Evolutionary conservation across 805 yeast genomes (phyloP).

Genomic region (Debaryomyces prosopidis): DNA sequence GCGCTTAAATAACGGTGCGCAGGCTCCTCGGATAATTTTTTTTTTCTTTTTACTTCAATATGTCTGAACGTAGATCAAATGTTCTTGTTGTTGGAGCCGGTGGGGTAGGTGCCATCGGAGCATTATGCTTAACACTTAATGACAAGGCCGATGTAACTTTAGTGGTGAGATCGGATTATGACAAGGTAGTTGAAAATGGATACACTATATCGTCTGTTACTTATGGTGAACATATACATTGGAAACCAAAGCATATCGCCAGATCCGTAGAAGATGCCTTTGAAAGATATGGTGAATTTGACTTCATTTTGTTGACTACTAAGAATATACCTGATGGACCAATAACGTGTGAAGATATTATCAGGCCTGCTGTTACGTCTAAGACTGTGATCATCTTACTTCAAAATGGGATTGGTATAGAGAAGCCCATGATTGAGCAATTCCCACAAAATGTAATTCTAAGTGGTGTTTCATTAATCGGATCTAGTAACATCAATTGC

Average conservation of each 20-base stretch:
- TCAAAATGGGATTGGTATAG: slow-evolving; percentile 43
- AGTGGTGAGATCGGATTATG: slow-evolving; percentile 39
- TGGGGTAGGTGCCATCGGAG: slow-evolving; percentile 82
- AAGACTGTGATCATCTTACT: slow-evolving; percentile 32
- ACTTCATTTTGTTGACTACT: slow-evolving; percentile 38
- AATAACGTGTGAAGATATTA: slow-evolving; percentile 42
- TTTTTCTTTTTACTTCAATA: background rate
- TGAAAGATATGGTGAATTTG: slow-evolving; percentile 26
- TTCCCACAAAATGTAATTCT: slow-evolving; percentile 35
- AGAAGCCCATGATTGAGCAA: slow-evolving; percentile 26
- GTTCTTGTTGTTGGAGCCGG: slow-evolving; percentile 78
- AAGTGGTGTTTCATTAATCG: slow-evolving; percentile 38
- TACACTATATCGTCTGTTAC: slow-evolving; percentile 31
- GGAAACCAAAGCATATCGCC: slow-evolving; percentile 32
- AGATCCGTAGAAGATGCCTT: slow-evolving; percentile 29
- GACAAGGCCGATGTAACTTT: slow-evolving; percentile 43
- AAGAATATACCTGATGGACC: slow-evolving; percentile 39
- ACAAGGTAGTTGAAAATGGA: slow-evolving; percentile 27
- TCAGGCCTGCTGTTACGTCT: slow-evolving; percentile 33
- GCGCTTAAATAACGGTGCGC: too few species aligned
- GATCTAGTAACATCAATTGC: slow-evolving; percentile 30
- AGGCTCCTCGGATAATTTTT: too few species aligned
- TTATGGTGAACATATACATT: slow-evolving; percentile 30
- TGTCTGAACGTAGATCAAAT: slow-evolving; percentile 14
- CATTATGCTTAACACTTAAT: slow-evolving; percentile 55